A percentile compares a stretch with the other conserved stretches of the same genome.
Conservation (phyloP, 257 asterid species). For the Salvia splendens region DNA sequence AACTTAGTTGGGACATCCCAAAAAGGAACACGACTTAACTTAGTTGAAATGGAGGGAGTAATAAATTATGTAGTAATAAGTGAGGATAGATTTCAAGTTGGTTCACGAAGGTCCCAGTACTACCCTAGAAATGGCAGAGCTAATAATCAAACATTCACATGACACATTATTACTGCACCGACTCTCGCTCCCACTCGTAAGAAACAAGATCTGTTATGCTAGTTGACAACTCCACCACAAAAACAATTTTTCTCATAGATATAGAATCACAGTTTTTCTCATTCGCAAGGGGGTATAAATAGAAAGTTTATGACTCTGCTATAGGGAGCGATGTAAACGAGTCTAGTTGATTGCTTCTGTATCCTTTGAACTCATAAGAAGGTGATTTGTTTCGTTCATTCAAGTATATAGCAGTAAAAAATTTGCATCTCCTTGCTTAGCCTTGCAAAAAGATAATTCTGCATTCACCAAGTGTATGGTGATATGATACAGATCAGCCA, state of each 20-base stretch:
- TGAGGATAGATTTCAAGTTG: neutral
- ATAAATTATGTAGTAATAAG: neutral
- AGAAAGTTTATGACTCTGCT: slow-evolving; percentile 9
- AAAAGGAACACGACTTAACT: no score
- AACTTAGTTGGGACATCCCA: no score
- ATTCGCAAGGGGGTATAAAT: neutral
- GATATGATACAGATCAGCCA: neutral
- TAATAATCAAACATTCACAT: neutral
- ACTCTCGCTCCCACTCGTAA: neutral
- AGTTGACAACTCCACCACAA: slow-evolving; percentile 12
- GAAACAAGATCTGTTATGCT: neutral
- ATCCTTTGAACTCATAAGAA: slow-evolving; percentile 6
- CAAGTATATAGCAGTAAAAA: slow-evolving; percentile 6
- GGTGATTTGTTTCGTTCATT: neutral
- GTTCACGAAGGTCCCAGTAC: neutral
- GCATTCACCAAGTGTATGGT: no score
- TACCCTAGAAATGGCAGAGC: neutral
- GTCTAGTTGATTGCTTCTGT: slow-evolving; percentile 22
- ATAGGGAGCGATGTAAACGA: slow-evolving; percentile 3
- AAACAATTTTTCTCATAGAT: neutral
- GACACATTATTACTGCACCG: neutral
- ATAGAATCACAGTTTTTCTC: neutral
- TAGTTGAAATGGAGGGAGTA: no score
- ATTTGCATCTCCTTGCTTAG: neutral
- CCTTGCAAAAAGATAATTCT: neutral